Evolutionary conservation across 2,329 filamentous ascomycete genomes (phyloP).

Genomic region (Arthroderma sp.): DNA sequence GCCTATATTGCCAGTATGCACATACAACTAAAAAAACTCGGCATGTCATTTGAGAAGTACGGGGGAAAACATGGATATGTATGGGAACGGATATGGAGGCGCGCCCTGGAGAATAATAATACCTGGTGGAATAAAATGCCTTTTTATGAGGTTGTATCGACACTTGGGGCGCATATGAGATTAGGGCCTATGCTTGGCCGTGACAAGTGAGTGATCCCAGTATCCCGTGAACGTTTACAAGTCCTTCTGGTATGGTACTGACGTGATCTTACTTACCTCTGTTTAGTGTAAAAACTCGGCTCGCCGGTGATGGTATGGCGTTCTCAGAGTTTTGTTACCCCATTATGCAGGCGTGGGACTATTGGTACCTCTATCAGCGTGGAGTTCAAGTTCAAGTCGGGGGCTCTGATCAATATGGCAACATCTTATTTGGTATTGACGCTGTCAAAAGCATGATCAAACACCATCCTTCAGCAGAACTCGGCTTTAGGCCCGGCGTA

Average conservation of each 20-base stretch:
- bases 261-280: constrained; percentile 11
- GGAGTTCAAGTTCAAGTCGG: constrained; percentile 77
- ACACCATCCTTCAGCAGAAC: neutral
- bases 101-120: constrained; percentile 65
- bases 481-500: constrained; percentile 10
- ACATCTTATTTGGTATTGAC: constrained; percentile 83
- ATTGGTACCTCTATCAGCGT: constrained; percentile 71
- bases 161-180: constrained; percentile 59
- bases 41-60: constrained; percentile 56
- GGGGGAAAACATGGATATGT: constrained; percentile 53
- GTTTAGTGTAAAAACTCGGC: constrained; percentile 59
- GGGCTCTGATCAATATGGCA: constrained; percentile 90
- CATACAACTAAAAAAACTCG: constrained; percentile 47
- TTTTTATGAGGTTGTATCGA: constrained; percentile 60
- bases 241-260: neutral
- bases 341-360: constrained; percentile 89
- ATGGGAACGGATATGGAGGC: constrained; percentile 51
- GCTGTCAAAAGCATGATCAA: constrained; percentile 62
- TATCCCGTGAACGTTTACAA: neutral
- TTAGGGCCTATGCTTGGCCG: constrained; percentile 77
- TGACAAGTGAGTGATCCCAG: constrained; percentile 56
- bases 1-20: constrained; percentile 38
- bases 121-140: constrained; percentile 64
- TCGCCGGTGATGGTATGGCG: constrained; percentile 87
- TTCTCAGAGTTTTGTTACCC: constrained; percentile 90